phyloP scores from a whole-genome alignment of 176 grass and related monocot species.

The Musa troglodytarum region DNA sequence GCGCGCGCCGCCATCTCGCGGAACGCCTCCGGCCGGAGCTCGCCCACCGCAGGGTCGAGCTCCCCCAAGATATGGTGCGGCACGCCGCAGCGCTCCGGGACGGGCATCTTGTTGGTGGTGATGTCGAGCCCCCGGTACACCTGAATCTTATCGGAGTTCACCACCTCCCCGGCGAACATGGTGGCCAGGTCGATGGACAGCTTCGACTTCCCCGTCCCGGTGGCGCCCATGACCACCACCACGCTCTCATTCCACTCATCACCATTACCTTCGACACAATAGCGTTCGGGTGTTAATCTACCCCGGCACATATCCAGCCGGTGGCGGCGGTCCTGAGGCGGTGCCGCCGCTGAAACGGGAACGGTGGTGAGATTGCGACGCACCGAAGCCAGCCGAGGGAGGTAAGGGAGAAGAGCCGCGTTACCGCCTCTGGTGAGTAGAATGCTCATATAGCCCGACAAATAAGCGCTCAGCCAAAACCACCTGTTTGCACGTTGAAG shows the following conservation, averaged over 20 bases:
- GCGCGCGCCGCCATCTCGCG: slow-evolving; percentile 21
- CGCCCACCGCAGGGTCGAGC: slow-evolving; percentile 35
- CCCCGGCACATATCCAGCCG: background rate
- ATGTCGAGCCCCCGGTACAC: slow-evolving; percentile 60
- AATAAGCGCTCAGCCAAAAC: background rate
- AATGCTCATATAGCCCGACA: slow-evolving; percentile 9
- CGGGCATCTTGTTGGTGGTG: slow-evolving; percentile 66
- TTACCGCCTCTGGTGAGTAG: background rate
- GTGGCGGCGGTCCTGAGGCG: slow-evolving; percentile 1
- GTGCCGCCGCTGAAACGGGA: background rate
- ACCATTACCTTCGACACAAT: background rate
- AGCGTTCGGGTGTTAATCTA: background rate
- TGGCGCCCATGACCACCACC: slow-evolving; percentile 67
- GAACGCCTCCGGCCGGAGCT: slow-evolving; percentile 18
- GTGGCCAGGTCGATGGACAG: slow-evolving; percentile 58
- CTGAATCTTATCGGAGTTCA: slow-evolving; percentile 85
- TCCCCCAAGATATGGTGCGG: slow-evolving; percentile 63
- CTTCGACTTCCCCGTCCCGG: slow-evolving; percentile 74
- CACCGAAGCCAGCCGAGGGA: background rate
- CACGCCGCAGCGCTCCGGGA: slow-evolving; percentile 42
- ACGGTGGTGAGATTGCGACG: background rate
- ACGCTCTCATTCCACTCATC: background rate
- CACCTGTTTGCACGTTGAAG: too few relatives aligned
- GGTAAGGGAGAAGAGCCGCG: background rate
- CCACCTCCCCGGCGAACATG: slow-evolving; percentile 41